A percentile compares a stretch with the other conserved stretches of the same genome.
Conservation (phyloP, 495 filamentous ascomycete species). For the Xylaria bambusicola region DNA sequence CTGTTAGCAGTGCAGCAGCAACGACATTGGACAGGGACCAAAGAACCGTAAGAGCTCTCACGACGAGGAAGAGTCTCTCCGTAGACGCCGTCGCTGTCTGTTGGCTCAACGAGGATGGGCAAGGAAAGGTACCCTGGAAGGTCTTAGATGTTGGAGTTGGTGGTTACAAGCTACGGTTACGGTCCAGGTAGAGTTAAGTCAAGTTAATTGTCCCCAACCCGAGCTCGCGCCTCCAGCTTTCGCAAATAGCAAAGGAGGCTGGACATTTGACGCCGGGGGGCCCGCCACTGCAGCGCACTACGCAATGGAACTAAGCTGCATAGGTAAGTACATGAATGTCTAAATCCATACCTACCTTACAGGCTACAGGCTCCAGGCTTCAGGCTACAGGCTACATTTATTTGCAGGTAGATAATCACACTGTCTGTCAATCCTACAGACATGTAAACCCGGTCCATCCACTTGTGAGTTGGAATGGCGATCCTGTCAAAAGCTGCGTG, state of each 20-base stretch:
- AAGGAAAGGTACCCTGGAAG: constrained; percentile 2
- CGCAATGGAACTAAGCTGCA: too few species aligned
- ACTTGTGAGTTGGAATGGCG: too few species aligned
- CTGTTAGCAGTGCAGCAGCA: constrained; percentile 1
- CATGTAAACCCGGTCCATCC: too few species aligned
- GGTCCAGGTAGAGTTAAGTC: not conserved
- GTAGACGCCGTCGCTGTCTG: not conserved
- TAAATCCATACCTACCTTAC: too few species aligned
- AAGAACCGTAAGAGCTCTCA: not conserved
- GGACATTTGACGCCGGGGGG: too few species aligned
- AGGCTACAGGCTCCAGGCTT: too few species aligned
- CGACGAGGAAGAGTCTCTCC: not conserved
- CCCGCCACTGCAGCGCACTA: too few species aligned
- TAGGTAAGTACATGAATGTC: too few species aligned
- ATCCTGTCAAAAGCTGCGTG: constrained; percentile 1
- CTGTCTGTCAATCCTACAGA: too few species aligned
- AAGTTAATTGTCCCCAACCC: constrained; percentile 17
- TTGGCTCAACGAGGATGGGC: not conserved
- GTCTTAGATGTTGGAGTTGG: not conserved
- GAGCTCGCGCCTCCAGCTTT: constrained; percentile 16
- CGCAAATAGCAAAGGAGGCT: constrained; percentile 14
- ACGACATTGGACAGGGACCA: not conserved
- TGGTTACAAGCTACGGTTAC: too few species aligned
- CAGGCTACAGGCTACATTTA: too few species aligned
- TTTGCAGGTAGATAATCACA: too few species aligned